Evolutionary conservation across 176 grass and related monocot genomes (phyloP).

Genomic region (Tillandsia fasciculata): DNA sequence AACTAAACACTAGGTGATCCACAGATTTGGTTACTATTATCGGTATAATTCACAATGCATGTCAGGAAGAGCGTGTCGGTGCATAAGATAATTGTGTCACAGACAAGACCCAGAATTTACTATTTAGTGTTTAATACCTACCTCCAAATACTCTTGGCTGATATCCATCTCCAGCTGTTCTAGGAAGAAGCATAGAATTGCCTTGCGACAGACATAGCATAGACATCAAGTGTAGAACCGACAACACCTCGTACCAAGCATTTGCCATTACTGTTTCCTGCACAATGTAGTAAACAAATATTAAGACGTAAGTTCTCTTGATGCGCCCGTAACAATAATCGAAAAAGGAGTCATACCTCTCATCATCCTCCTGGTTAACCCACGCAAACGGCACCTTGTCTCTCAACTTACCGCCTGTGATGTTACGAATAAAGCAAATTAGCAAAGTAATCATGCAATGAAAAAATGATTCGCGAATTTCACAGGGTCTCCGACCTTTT

Average conservation of each 20-base stretch:
- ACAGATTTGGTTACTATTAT: background rate
- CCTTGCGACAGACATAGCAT: slow-evolving; percentile 61
- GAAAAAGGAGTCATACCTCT: slow-evolving; percentile 38
- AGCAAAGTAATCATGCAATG: background rate
- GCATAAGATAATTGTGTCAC: background rate
- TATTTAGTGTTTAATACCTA: slow-evolving; percentile 22
- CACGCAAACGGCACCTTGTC: slow-evolving; percentile 71
- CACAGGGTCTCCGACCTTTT: too few relatives aligned
- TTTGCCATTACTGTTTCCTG: slow-evolving; percentile 69
- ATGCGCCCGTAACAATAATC: slow-evolving; percentile 1
- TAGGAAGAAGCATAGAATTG: slow-evolving; percentile 73
- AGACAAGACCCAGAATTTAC: background rate
- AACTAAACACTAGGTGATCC: background rate
- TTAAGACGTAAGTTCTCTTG: background rate
- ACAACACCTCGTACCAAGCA: slow-evolving; percentile 90
- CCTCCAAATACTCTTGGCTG: slow-evolving; percentile 85
- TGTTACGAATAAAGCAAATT: background rate
- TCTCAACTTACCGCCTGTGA: slow-evolving; percentile 42
- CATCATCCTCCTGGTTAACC: slow-evolving; percentile 85
- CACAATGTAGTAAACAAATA: background rate
- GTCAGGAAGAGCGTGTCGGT: background rate
- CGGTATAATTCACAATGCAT: background rate
- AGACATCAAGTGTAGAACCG: slow-evolving; percentile 68
- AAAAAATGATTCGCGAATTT: background rate
- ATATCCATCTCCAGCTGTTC: slow-evolving; percentile 57